Evolutionary conservation across 2,329 filamentous ascomycete genomes (phyloP), one percentile per base, ranked within the genome.

Genomic region (Fonsecaea nubica): DNA sequence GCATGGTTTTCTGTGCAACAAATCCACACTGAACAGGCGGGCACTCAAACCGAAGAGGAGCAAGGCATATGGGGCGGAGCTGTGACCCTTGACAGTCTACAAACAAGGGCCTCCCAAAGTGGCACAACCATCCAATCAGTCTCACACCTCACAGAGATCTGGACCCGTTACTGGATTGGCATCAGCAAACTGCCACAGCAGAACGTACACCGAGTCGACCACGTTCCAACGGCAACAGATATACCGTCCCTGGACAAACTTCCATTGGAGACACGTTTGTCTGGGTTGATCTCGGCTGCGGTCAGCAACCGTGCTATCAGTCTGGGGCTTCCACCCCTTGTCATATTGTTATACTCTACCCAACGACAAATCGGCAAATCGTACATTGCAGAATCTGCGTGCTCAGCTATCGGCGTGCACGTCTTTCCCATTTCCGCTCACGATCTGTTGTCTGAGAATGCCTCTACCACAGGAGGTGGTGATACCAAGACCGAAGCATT

Each of bases 401-500:
- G 93, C 76, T 86, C 90, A 2, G 94, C 97, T 74, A 90, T 97
- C 69, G 95, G 95, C 3, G 83, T 98, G 15, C 95, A 99, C 76
- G 91, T 89, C 0, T 98, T 97, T 76, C 80, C 87, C 0, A 91
- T 99, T 60, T 93, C 98, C 76, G 91, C 92, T 0, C 97, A 96
- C 74, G 95, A 99, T 73, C 92, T 99, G 50, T 83, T 97, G 4
- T 94, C 92, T n/a, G 94, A 98, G 76, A 92, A 92, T 13, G 70
- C 70, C 32, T 72, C 71, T 12, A 90, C 90, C 53, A 90, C 90
- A 0, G 92, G 92, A 61, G 92, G 92, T 8, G 90, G 91, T 63
- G 95, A 99, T 75, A 91, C 96, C 33, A 97, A 98, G 79, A 97
- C 93, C 0, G 94, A 97, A 75, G 93, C 92, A 0, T 91, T 96